Base-by-base conservation (phyloP, 2,329 filamentous ascomycete genomes). In the Pseudogymnoascus verrucosus region DNA sequence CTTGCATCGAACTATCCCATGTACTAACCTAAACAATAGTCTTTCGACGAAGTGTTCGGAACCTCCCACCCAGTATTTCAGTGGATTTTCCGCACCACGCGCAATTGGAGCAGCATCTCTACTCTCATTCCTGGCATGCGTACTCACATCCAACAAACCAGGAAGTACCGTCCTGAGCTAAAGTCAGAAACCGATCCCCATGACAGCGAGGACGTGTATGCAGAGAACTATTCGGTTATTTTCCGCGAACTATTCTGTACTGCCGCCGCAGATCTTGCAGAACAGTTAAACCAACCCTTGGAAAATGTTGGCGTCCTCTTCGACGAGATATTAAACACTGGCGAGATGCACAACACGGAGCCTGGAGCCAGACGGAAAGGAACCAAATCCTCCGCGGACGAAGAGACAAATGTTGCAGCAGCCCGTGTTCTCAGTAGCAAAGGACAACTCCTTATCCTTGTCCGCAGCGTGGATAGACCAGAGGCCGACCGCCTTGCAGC, bases 221-320 rank as follows among this genome's bases (percentile, higher is more conserved):
- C 89, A 62, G 79, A 85, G 10, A 83, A 90, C 65, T 93, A 93
- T 73, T 88, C 90, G 36, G 78, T 87, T 14, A 80, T 93, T 1
- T 92, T 96, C 73, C 86, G 90, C 23, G 90, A 96, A 71, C 80
- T 93, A 8, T 96, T 96, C 74, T 96, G 90, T 71, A 80, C 91
- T 8, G 89, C 91, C 2, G 91, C 91, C 0, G 80, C 86, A 5
- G 84, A 87, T n/a, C 82, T 96, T 6, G 89, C 91, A 0, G 79
- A 83, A 11, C 83, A 84, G 62, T 78, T 93, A 66, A 84, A 85
- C 65, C 82, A 84, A 44, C 80, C 83, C 3, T 76, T 93, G 1
- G 79, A 83, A 5, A 80, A 85, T 3, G 75, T 89, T 6, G 91
- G 91, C 4, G 79, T 85, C 8, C 78, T 95, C 1, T 93, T 89